Percentiles rank a stretch among this genome's conserved stretches.
These are phyloP conservation scores for Citrus medica DNA, from an alignment of 345 rosid genomes.

Conservation along the genomic window DNA sequence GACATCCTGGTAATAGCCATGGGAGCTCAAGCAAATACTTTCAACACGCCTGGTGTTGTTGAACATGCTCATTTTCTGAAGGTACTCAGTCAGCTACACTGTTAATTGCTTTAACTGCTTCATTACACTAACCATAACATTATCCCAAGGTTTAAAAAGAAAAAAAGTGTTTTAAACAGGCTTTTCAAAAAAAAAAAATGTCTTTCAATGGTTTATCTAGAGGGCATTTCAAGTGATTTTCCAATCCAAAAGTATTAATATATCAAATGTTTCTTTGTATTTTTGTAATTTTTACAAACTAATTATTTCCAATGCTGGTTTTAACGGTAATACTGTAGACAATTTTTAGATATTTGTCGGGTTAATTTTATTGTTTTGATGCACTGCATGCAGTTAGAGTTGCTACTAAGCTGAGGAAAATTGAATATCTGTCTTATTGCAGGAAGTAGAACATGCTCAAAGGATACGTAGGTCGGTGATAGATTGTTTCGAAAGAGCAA, in stretches of 20 bases:
- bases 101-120: not conserved
- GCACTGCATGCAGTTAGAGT: not conserved
- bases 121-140: not conserved
- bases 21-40: slow-evolving; percentile 75
- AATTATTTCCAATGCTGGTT: not conserved
- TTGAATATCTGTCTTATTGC: slow-evolving; percentile 2
- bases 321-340: not conserved
- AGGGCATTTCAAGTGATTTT: not conserved
- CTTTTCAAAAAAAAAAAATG: not conserved
- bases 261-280: not conserved
- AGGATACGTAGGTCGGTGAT: slow-evolving; percentile 56
- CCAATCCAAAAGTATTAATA: not conserved
- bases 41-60: slow-evolving; percentile 78
- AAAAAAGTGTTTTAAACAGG: no score
- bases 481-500: slow-evolving; percentile 71
- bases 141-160: no score
- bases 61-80: slow-evolving; percentile 69
- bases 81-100: slow-evolving; percentile 21
- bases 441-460: slow-evolving; percentile 83
- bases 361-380: no score
- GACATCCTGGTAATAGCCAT: slow-evolving; percentile 62
- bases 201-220: not conserved
- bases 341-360: not conserved
- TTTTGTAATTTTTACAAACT: no score
- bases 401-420: not conserved